phyloP scores from a whole-genome alignment of 2,329 filamentous ascomycete species.

The Cucurbitaria berberidis region DNA sequence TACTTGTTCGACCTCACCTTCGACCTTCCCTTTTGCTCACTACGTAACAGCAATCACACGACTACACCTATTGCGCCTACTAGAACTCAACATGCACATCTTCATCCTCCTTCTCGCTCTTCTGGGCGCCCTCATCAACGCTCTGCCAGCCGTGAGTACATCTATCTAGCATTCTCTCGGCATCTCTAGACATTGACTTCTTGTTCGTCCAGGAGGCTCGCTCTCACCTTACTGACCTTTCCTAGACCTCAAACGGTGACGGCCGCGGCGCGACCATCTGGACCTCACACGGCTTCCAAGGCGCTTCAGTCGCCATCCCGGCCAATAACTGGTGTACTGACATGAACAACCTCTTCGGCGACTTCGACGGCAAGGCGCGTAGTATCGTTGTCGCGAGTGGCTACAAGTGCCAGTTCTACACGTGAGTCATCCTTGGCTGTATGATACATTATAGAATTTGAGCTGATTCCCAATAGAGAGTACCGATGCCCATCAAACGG shows the following conservation, averaged over 20 bases:
- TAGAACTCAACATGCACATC: constrained; percentile 16
- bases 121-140: constrained; percentile 12
- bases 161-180: not conserved
- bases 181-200: not conserved
- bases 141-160: constrained; percentile 7
- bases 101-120: constrained; percentile 14
- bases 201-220: not conserved
- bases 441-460: not conserved
- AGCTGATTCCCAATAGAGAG: not conserved
- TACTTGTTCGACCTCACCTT: not conserved
- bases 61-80: not conserved
- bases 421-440: constrained; percentile 15
- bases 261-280: constrained; percentile 21
- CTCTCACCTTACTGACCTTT: not conserved
- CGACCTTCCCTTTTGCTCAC: not conserved
- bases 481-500: not conserved
- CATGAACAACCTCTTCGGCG: constrained; percentile 25
- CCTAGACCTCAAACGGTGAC: not conserved
- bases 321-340: constrained; percentile 19
- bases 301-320: constrained; percentile 15
- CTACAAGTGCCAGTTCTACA: constrained; percentile 26
- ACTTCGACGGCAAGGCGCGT: constrained; percentile 21
- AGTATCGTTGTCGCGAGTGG: constrained; percentile 21
- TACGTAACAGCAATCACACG: not conserved
- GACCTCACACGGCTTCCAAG: constrained; percentile 9